Base-by-base conservation (phyloP, 2,329 filamentous ascomycete genomes). In the Colletotrichum zoysiae region DNA sequence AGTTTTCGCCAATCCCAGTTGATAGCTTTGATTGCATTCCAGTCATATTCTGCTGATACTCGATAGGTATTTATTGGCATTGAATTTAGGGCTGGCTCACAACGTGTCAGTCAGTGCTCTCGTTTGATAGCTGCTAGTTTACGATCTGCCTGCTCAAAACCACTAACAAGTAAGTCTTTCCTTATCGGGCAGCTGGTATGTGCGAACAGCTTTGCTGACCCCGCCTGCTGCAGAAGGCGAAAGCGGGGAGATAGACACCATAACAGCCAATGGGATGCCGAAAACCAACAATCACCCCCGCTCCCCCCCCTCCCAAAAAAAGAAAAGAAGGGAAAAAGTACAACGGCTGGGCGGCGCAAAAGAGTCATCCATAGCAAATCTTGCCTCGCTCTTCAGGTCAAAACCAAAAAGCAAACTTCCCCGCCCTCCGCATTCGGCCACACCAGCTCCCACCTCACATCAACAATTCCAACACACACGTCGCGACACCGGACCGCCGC, bases 401-500 rank as follows among this genome's bases (percentile, higher is more conserved):
- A 73, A 71, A 67, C 61, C 64, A 51, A 55, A 30, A 63, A 63
- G 46, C 60, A 51, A 68, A 63, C 67, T 67, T 74, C 73, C 73
- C 67, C 71, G 67, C 61, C 73, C 73, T 74, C 73, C 73, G 73
- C 65, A 67, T 67, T 74, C 73, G 73, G 73, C 71, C 71, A 50
- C 67, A 61, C 73, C 53, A 56, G 64, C 67, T 71, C 70, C 59
- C 59, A 64, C 56, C 65, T 70, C 65, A 62, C 50, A 61, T 69
- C 72, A 73, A 69, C 72, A 69, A 51, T 63, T 63, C 23, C 59
- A 70, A 65, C 57, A 66, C 60, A 61, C 55, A 63, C 63, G 67
- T 74, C 74, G 74, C 74, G 74, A 75, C 69, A 74, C 74, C 74
- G 74, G 74, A 68, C 74, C 72, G 51, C 70, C 56, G 62, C 58